These are phyloP conservation scores for Rhynchosporium graminicola DNA, from an alignment of 2,329 filamentous ascomycete genomes.

Conservation along the genomic window DNA sequence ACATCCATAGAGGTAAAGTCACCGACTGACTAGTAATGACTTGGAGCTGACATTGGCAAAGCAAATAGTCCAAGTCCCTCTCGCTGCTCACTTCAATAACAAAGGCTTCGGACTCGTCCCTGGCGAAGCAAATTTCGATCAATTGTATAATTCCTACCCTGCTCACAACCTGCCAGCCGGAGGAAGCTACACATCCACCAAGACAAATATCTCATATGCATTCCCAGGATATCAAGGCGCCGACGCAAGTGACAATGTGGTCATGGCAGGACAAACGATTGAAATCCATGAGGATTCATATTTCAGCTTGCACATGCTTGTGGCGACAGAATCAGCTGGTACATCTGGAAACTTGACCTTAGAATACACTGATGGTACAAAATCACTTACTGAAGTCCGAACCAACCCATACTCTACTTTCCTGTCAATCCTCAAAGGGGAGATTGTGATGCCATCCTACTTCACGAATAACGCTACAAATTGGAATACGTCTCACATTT, in stretches of 20 bases:
- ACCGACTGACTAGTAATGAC: background rate
- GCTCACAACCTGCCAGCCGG: constrained; percentile 38
- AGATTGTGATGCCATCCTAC: constrained; percentile 47
- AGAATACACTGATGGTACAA: constrained; percentile 46
- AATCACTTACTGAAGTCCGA: constrained; percentile 46
- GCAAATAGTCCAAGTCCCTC: constrained; percentile 32
- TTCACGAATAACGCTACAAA: constrained; percentile 46
- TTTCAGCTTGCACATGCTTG: constrained; percentile 48
- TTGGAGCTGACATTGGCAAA: constrained; percentile 10
- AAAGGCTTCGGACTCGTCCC: constrained; percentile 49
- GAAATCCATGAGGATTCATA: constrained; percentile 40
- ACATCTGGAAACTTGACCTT: constrained; percentile 47
- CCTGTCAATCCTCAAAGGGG: constrained; percentile 48
- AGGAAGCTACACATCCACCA: constrained; percentile 43
- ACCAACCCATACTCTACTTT: constrained; percentile 48
- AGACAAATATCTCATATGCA: constrained; percentile 46
- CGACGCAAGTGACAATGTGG: constrained; percentile 45
- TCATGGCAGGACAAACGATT: constrained; percentile 46
- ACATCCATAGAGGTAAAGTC: constrained; percentile 17
- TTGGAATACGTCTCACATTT: constrained; percentile 48
- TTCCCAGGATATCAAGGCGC: constrained; percentile 46
- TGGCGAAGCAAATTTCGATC: constrained; percentile 50
- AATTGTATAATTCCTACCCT: constrained; percentile 46
- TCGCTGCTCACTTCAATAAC: constrained; percentile 48
- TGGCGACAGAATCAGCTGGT: constrained; percentile 45